Evolutionary conservation across 441 rosid species (phyloP), one percentile per base, ranked within the genome.

Genomic region (Pelargonium cotyledonis): DNA sequence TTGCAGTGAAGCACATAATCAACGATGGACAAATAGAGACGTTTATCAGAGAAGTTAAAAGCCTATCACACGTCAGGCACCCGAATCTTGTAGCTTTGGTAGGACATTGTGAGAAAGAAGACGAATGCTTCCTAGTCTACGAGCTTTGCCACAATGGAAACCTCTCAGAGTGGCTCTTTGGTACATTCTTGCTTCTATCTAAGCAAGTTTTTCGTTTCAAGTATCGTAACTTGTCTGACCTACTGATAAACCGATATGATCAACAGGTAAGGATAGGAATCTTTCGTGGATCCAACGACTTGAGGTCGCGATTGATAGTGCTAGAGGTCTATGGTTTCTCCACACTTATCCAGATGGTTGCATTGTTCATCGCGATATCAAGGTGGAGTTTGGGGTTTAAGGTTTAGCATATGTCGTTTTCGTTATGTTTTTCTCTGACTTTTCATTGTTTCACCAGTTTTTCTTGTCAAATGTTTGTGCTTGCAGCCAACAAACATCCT

Each of bases 401-500:
- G n/a, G n/a, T n/a, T n/a, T n/a, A n/a, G 53, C 43, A 7, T 40
- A 7, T 40, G 4, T 1, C 43, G 4, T 40, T 7, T 40, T 40
- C 43, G 0, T 40, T 5, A n/a, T 46, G 43, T 40, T 7, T 40
- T 43, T 67, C 14, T 65, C 67, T 44, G 8, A 44, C 47, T 46
- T 11, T 35, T 55, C 10, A 12, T 29, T 12, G 16, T 19, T 70
- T 8, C 35, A 15, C 2, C 26, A 23, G 26, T 23, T 5, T 67
- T 29, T 5, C 14, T 35, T 2, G 53, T 21, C 35, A 21, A 55
- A 31, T 38, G 11, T 61, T 41, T 60, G 19, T 41, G 8, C 16
- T n/a, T 61, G 68, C 77, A 87, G 86, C 89, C 92, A 1, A 85
- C 89, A 14, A 87, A 85, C 76, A 87, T 87, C 71, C 87, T 87